Percentiles rank a stretch among this genome's conserved stretches.
Evolutionary conservation across 805 yeast genomes (phyloP).

Genomic region (Teunomyces barrocoloradensis): DNA sequence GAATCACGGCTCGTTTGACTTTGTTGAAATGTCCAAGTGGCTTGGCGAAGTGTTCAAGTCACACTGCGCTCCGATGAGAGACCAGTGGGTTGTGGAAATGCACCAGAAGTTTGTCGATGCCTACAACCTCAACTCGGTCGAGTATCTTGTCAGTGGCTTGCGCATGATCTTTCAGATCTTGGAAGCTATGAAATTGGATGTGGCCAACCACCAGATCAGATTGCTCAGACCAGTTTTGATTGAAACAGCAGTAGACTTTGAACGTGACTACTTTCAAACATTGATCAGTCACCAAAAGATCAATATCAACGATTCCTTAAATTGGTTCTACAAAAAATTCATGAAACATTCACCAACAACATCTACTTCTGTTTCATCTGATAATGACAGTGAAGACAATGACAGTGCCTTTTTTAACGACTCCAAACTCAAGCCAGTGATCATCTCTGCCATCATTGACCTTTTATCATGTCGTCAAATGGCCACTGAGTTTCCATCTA

Average conservation of each 20-base stretch:
- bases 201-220: constrained; percentile 91
- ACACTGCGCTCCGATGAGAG: constrained; percentile 96
- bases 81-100: constrained; percentile 85
- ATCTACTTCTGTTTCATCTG: not conserved
- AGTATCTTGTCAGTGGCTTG: constrained; percentile 67
- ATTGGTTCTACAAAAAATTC: constrained; percentile 57
- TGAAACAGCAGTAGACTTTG: constrained; percentile 86
- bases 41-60: constrained; percentile 73
- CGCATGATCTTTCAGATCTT: constrained; percentile 75
- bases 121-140: constrained; percentile 42
- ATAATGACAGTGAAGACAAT: constrained; percentile 7
- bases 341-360: constrained; percentile 14
- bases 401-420: constrained; percentile 13
- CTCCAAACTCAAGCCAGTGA: constrained; percentile 32
- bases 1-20: constrained; percentile 66
- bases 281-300: constrained; percentile 54
- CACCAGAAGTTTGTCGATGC: constrained; percentile 54
- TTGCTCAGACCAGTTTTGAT: constrained; percentile 78
- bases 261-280: constrained; percentile 72
- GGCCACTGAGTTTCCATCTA: constrained; percentile 79
- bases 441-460: constrained; percentile 55
- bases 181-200: constrained; percentile 93
- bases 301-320: constrained; percentile 56
- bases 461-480: constrained; percentile 74
- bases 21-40: constrained; percentile 70